Evolutionary conservation across 331 rosid species (phyloP).

Genomic region (Quercus tomentella): DNA sequence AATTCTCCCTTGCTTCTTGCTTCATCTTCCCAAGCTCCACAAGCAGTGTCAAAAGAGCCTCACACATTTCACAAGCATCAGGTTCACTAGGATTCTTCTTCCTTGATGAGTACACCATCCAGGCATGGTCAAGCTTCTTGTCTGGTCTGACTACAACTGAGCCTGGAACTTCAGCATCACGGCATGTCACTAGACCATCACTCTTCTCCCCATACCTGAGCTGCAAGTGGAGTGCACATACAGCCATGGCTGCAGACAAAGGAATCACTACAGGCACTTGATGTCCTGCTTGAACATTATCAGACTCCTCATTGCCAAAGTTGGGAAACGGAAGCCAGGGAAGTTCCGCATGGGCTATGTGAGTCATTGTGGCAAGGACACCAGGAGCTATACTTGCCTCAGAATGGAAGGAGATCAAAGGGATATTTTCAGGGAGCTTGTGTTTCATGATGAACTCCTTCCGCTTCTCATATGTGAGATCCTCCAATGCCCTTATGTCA

Average conservation of each 20-base stretch:
- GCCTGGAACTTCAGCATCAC: slow-evolving; percentile 81
- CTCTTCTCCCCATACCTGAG: slow-evolving; percentile 84
- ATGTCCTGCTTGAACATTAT: slow-evolving; percentile 28
- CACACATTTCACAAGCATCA: slow-evolving; percentile 76
- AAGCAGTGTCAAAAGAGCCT: slow-evolving; percentile 64
- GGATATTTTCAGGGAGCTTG: slow-evolving; percentile 56
- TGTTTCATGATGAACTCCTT: slow-evolving; percentile 69
- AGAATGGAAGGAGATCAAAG: slow-evolving; percentile 64
- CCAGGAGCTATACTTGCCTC: slow-evolving; percentile 62
- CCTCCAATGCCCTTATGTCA: slow-evolving; percentile 74
- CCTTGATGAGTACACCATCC: slow-evolving; percentile 79
- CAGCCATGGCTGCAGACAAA: slow-evolving; percentile 72
- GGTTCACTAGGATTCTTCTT: slow-evolving; percentile 43
- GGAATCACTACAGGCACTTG: slow-evolving; percentile 72
- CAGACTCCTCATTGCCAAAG: slow-evolving; percentile 19
- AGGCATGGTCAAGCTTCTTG: slow-evolving; percentile 74
- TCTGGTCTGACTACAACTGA: slow-evolving; percentile 65
- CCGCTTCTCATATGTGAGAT: slow-evolving; percentile 72
- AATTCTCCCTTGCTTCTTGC: background rate
- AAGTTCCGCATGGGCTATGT: slow-evolving; percentile 74
- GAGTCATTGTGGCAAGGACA: slow-evolving; percentile 75
- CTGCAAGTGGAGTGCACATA: slow-evolving; percentile 63
- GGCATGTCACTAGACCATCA: slow-evolving; percentile 64
- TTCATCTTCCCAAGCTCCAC: slow-evolving; percentile 61
- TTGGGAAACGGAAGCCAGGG: slow-evolving; percentile 53